Evolutionary conservation across 73 alveolate species (phyloP).

Genomic region (Symbiodinium natans): DNA sequence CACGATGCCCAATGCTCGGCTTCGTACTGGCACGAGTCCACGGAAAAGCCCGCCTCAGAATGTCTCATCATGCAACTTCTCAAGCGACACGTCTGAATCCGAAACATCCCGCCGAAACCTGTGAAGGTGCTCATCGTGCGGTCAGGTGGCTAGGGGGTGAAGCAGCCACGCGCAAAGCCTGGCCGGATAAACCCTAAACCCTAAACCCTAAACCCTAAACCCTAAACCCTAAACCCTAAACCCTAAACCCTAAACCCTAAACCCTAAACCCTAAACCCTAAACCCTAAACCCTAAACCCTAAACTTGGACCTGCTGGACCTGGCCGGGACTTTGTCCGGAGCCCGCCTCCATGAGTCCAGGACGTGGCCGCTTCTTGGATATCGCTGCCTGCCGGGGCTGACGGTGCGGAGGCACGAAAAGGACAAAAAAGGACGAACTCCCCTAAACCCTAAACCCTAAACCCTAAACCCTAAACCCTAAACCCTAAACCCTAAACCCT

Average conservation of each 20-base stretch:
- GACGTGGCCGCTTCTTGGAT: slow-evolving; percentile 8
- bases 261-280: background rate
- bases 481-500: too few species aligned
- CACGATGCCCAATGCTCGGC: background rate
- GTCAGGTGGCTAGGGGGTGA: background rate
- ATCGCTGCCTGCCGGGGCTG: slow-evolving; percentile 32
- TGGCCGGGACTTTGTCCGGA: background rate
- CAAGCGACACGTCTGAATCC: too few species aligned
- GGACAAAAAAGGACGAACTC: background rate
- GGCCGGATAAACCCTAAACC: background rate
- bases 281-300: background rate
- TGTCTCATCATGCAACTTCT: background rate
- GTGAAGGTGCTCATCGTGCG: too few species aligned
- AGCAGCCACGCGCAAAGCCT: background rate
- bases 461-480: too few species aligned
- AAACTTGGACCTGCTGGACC: background rate
- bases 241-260: background rate
- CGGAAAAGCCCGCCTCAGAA: background rate
- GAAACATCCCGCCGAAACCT: too few species aligned
- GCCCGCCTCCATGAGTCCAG: slow-evolving; percentile 45
- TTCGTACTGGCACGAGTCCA: background rate
- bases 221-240: background rate
- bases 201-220: too few species aligned
- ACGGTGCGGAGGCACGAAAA: background rate
- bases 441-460: too few species aligned